Percentiles rank a stretch among this genome's conserved stretches.
phyloP scores from a whole-genome alignment of 169 alveolate species.

The Babesia bovis region DNA sequence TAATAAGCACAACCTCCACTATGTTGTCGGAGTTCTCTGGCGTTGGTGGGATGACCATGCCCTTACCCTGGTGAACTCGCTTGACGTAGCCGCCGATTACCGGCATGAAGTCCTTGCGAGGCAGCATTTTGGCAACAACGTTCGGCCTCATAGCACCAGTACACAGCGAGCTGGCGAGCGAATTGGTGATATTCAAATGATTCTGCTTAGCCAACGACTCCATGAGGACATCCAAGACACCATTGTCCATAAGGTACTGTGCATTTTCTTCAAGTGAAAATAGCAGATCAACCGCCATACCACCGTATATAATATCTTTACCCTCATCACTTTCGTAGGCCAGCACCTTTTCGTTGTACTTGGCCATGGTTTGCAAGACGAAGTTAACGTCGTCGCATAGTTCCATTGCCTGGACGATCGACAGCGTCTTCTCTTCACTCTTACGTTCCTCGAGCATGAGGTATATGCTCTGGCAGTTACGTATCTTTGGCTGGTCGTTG shows the following conservation, averaged over 20 bases:
- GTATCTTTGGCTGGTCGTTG: constrained; percentile 74
- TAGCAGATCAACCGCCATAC: constrained; percentile 70
- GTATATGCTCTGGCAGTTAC: constrained; percentile 73
- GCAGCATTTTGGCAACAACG: constrained; percentile 32
- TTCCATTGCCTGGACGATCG: constrained; percentile 52
- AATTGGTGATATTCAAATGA: constrained; percentile 41
- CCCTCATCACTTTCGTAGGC: constrained; percentile 56
- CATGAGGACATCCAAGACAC: constrained; percentile 16
- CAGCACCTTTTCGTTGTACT: constrained; percentile 27
- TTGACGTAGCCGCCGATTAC: constrained; percentile 19
- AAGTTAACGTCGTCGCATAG: constrained; percentile 51
- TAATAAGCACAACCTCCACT: constrained; percentile 67
- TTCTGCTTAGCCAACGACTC: constrained; percentile 46
- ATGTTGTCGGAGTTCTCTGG: constrained; percentile 42
- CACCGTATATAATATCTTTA: constrained; percentile 71
- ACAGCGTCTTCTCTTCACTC: constrained; percentile 39
- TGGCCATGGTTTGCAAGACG: constrained; percentile 36
- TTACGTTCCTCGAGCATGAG: constrained; percentile 59
- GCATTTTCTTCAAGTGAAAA: constrained; percentile 37
- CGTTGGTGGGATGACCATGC: constrained; percentile 24
- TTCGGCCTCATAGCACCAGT: constrained; percentile 16
- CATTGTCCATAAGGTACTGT: constrained; percentile 38
- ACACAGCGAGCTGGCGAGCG: constrained; percentile 33
- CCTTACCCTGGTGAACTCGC: constrained; percentile 37
- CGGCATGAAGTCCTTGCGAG: constrained; percentile 21